Conservation (phyloP, 1,139 yeast species). For the Pichia kudriavzevii region DNA sequence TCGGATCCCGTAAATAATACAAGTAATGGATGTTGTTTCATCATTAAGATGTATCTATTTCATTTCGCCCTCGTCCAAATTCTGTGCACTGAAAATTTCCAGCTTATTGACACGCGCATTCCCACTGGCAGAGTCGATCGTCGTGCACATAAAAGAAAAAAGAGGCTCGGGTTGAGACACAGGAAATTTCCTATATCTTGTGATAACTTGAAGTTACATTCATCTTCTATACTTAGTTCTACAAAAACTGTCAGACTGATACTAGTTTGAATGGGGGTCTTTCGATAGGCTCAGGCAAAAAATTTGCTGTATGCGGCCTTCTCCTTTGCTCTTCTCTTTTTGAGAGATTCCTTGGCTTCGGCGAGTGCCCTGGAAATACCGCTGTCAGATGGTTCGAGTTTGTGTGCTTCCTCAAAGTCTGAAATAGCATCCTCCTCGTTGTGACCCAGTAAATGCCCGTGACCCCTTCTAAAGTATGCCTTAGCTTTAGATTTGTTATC, state of each 20-base stretch:
- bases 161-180: no score
- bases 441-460: constrained; percentile 56
- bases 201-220: no score
- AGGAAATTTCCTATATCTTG: no score
- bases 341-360: constrained; percentile 48
- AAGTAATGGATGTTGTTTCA: constrained; percentile 2
- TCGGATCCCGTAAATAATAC: no score
- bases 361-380: constrained; percentile 63
- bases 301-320: constrained; percentile 82
- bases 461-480: constrained; percentile 80
- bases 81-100: not conserved
- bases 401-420: constrained; percentile 60
- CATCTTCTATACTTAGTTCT: no score
- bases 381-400: constrained; percentile 62
- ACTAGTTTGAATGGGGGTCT: no score
- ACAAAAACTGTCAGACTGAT: no score
- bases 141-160: no score
- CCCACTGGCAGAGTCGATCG: constrained; percentile 11
- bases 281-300: constrained; percentile 33
- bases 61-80: constrained; percentile 8
- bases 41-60: constrained; percentile 1
- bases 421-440: constrained; percentile 66
- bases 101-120: constrained; percentile 2
- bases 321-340: constrained; percentile 57
- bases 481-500: constrained; percentile 70